Conservation (phyloP, 768 basidiomycete genomes). For the Boletus pseudo-olivaceus region DNA sequence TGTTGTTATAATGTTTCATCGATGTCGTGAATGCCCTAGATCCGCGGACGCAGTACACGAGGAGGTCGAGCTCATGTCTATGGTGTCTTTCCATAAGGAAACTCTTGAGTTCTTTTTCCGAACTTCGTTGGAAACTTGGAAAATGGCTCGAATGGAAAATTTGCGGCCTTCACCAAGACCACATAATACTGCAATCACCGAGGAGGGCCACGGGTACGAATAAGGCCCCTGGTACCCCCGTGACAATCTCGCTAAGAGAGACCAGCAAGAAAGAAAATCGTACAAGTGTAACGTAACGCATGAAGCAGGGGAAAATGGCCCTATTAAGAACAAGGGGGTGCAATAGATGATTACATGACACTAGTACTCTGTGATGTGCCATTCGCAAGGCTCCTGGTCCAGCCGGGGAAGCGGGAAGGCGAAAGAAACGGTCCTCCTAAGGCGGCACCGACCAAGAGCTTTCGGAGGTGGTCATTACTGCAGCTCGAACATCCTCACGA, state of each 20-base stretch:
- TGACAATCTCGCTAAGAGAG: too few species aligned
- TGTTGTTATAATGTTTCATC: conserved; percentile 31
- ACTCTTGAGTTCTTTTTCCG: conserved; percentile 19
- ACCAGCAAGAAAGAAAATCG: too few species aligned
- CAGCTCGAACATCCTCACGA: conserved; percentile 3
- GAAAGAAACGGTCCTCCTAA: too few species aligned
- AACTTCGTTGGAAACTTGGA: conserved; percentile 2
- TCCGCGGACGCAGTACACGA: conserved; percentile 37
- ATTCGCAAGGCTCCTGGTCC: neutral
- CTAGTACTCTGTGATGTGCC: neutral
- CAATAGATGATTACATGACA: neutral
- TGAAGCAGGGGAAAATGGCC: neutral
- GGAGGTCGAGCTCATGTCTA: conserved; percentile 34
- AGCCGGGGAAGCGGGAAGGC: neutral
- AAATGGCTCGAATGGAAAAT: conserved; percentile 7
- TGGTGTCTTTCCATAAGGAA: conserved; percentile 20
- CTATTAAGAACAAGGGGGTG: too few species aligned
- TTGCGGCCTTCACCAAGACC: conserved; percentile 33
- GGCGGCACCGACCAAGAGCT: neutral
- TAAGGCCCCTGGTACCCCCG: too few species aligned
- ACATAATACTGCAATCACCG: too few species aligned
- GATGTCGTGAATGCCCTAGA: conserved; percentile 30
- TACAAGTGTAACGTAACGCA: neutral
- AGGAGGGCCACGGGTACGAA: too few species aligned
- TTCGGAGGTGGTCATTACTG: neutral